Base-by-base conservation (phyloP, 306 rosid species). In the Acacia acuminata region DNA sequence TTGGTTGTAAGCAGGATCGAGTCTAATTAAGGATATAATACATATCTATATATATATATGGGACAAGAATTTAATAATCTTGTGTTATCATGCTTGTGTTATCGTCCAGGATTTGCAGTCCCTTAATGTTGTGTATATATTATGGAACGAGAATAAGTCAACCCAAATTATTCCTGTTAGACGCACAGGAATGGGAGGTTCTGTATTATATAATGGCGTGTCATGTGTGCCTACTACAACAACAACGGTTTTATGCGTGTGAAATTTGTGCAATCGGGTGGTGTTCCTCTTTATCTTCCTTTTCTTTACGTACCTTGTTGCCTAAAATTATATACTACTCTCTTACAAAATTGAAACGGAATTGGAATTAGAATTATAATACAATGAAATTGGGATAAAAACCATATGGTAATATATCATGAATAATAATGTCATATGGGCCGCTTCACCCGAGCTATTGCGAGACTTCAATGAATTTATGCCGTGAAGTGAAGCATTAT, bases 1-100 rank as follows among this genome's bases (percentile, higher is more conserved):
- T 87, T 70, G 83, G 87, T 79, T 60, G 85, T 87, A 55, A 73
- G 65, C 42, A 80, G 76, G 79, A 55, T 80, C n/a, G 73, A 69
- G 32, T 70, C 51, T 70, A 36, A 36, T 36, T 36, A 15, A 68
- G 27, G 27, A 25, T 27, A 63, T 38, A 36, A 27, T 27, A 27
- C 1, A 27, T 27, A 27, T 27, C 0, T 27, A 36, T 36, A 36
- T 36, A 36, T 1, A 14, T 2, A n/a, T 2, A 64, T 64, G 70
- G 42, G 15, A 64, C 42, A 64, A 64, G 70, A 30, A n/a, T 10
- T 14, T 25, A 15, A 14, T 63, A 63, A 13, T 63, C 20, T 30
- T 5, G 8, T 63, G 7, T 27, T 61, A 61, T 8, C 10, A 9
- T 63, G 25, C 70, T 32, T 61, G n/a, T 27, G 32, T 32, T 76